Evolutionary conservation across 2,329 filamentous ascomycete genomes (phyloP).

Genomic region (Hymenoscyphus scutula): DNA sequence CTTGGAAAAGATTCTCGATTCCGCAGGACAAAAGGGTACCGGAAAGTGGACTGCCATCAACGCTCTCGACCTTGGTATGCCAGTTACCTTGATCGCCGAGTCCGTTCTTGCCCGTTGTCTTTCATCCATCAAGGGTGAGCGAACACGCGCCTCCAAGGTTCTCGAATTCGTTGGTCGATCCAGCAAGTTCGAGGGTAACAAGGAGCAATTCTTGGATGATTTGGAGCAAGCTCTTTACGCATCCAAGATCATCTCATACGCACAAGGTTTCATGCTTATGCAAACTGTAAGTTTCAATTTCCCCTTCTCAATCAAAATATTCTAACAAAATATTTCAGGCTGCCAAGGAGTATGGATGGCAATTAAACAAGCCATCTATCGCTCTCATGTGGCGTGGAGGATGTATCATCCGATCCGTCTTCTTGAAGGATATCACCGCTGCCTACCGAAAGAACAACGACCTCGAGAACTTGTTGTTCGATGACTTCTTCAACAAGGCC

Average conservation of each 20-base stretch:
- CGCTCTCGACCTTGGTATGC: constrained; percentile 96
- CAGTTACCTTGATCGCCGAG: constrained; percentile 96
- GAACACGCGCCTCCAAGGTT: constrained; percentile 73
- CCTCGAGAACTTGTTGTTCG: constrained; percentile 96
- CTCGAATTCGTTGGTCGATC: constrained; percentile 72
- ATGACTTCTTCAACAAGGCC: constrained; percentile 99
- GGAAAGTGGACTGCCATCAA: constrained; percentile 99
- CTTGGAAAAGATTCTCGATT: constrained; percentile 98
- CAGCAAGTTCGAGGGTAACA: constrained; percentile 83
- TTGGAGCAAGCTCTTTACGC: constrained; percentile 98
- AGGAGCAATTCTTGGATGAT: constrained; percentile 90
- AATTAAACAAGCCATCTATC: constrained; percentile 99
- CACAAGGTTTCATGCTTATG: constrained; percentile 99
- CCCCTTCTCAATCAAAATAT: neutral
- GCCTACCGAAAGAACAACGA: constrained; percentile 94
- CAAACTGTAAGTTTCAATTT: constrained; percentile 68
- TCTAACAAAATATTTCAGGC: constrained; percentile 55
- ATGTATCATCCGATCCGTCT: constrained; percentile 99
- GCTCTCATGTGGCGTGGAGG: constrained; percentile 99
- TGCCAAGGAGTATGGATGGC: constrained; percentile 94
- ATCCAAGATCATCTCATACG: constrained; percentile 99
- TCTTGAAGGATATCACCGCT: constrained; percentile 98
- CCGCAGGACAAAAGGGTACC: constrained; percentile 98
- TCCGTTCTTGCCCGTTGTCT: constrained; percentile 93
- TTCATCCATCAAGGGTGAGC: constrained; percentile 92